Base-by-base conservation (phyloP, 192 early-diverging fungal genomes). In the Dissophora ornata region DNA sequence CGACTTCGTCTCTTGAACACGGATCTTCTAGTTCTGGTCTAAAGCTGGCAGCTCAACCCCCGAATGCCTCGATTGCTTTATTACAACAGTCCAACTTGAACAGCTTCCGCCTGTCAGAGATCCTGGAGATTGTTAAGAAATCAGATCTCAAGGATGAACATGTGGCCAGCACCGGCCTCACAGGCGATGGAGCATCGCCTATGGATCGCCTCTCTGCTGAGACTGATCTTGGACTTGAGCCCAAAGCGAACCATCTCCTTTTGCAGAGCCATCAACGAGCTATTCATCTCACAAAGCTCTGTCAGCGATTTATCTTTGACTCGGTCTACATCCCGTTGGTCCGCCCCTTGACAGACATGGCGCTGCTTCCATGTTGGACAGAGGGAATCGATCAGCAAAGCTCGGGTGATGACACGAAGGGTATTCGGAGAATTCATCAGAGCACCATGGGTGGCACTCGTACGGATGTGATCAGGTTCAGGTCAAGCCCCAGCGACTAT, bases 401-500 rank as follows among this genome's bases (percentile, higher is more conserved):
- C 11, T 30, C 16, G 18, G 18, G 25, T 54, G 64, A 64, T 13
- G 51, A 58, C 42, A 26, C 9, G 30, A 79, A 29, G 56, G 78
- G 64, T 52, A 61, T 57, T 13, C 53, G 67, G 69, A 85, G 50
- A 69, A 83, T 59, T 83, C 88, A 51, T 24, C 62, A 75, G 50
- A 67, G 63, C 21, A 75, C 71, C 16, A 32, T 75, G 50, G 71
- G 71, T 24, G 71, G 71, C 8, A 75, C 71, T 0, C 47, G 71
- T 9, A 75, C 71, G 0, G 71, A 75, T 33, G 71, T 75, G n/a
- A 57, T 75, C 49, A 83, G 73, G 50, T 92, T 94, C 80, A 85
- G 88, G 70, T 63, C 90, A 9, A 86, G 85, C 22, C 93, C 92
- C 16, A 81, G 61, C 32, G 82, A 85, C 15, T 92, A 91, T 62